Evolutionary conservation across 768 basidiomycete species (phyloP).

Genomic region (Amanita rimosa): DNA sequence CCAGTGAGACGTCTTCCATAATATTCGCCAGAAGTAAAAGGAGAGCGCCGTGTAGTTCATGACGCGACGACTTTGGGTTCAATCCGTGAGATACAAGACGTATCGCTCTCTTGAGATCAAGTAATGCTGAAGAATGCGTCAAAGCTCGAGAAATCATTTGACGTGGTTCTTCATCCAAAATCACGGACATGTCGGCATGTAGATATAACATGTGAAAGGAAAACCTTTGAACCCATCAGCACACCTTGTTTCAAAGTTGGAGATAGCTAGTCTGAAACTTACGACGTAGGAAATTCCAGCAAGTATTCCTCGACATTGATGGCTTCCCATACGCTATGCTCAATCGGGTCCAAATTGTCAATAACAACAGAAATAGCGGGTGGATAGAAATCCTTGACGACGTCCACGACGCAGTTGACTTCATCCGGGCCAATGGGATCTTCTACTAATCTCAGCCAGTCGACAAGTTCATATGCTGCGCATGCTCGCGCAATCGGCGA

Average conservation of each 20-base stretch:
- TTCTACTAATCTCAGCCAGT: conserved; percentile 45
- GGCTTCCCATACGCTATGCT: conserved; percentile 31
- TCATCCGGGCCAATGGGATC: conserved; percentile 22
- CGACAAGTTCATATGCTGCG: conserved; percentile 47
- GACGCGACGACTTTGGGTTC: conserved; percentile 6
- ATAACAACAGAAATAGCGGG: conserved; percentile 31
- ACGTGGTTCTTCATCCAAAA: conserved; percentile 18
- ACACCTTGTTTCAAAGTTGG: neutral
- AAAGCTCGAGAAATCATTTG: conserved; percentile 24
- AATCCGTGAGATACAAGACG: conserved; percentile 27
- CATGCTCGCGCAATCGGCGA: conserved; percentile 20
- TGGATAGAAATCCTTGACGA: conserved; percentile 29
- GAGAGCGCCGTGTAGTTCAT: conserved; percentile 17
- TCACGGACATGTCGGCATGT: conserved; percentile 15
- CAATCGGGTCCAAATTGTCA: conserved; percentile 30
- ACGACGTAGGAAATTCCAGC: conserved; percentile 13
- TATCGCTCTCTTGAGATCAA: conserved; percentile 23
- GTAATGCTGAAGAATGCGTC: conserved; percentile 13
- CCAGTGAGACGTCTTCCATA: conserved; percentile 15
- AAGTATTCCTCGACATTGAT: conserved; percentile 12
- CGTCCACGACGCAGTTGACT: conserved; percentile 25
- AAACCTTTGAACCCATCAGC: conserved; percentile 11
- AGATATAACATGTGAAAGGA: conserved; percentile 37
- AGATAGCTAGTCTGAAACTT: conserved; percentile 10
- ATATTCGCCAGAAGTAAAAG: conserved; percentile 29